Base-by-base conservation (phyloP, 768 basidiomycete genomes). In the Terana coerulea region DNA sequence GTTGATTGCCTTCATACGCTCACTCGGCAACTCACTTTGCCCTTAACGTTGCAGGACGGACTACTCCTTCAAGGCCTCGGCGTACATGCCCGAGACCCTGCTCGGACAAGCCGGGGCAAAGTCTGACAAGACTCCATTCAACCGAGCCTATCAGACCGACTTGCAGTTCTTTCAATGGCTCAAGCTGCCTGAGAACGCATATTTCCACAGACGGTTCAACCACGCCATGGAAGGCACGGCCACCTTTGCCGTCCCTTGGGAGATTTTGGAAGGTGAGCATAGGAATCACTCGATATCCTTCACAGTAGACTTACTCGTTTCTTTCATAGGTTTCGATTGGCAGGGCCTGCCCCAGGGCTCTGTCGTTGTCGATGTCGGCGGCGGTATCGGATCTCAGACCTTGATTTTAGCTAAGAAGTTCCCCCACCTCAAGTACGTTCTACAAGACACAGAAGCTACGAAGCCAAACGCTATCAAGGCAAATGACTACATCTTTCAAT, bases 381-480 rank as follows among this genome's bases (percentile, higher is more conserved):
- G 61, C 9, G 56, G 58, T 10, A 42, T 59, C 17, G 62, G 62
- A 21, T 42, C 51, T 15, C 39, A 54, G 21, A 53, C 49, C 7
- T 28, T 63, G 30, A 51, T 49, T 15, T 30, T 63, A 14, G 47
- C 53, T 7, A 55, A 59, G 50, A 53, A 36, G 9, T 49, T 41
- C 35, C 46, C 49, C 1, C 47, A 60, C 14, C 48, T 61, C 10
- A 51, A 50, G 3, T 56, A 55, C 39, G 43, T 60, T 15, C 33
- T 58, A 17, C 58, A 63, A 49, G 62, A 63, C 29, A 59, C 62
- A 24, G 56, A 59, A 17, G 51, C 56, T 10, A 66, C 64, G 3
- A 45, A 64, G 15, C 60, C 61, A 34, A 59, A 64, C 46, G 64
- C 63, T 8, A 51, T 48, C 36, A 61, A 61, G 50, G 65, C 64